Evolutionary conservation across 2,329 filamentous ascomycete genomes (phyloP), one percentile per base, ranked within the genome.

Genomic region (Thermothelomyces thermophilus): DNA sequence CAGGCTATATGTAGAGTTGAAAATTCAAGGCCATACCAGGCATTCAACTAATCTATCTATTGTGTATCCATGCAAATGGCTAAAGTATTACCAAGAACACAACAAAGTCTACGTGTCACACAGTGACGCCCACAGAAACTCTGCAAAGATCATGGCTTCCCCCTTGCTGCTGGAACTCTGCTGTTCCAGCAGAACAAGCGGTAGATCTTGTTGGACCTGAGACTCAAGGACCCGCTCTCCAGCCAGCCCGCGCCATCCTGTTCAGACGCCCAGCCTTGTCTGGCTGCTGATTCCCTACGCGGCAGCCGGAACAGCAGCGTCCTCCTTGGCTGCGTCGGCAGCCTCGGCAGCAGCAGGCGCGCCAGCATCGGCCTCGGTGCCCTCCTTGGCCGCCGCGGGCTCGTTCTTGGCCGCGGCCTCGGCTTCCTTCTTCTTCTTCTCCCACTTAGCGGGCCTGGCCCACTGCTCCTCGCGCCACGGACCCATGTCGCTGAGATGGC

Each of bases 401-500:
- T 54, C 45, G 34, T 22, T 36, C 22, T 45, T 8, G 30, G 70
- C 72, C 62, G 70, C 62, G 34, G 72, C 68, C 36, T 57, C 59
- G 19, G 62, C 46, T 5, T 62, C 48, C 74, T 80, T 83, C 73
- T 80, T 83, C 73, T 82, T 81, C 56, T 73, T 71, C 69, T 74
- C 74, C 75, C 82, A 84, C 73, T 83, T 82, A 56, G 81, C 71
- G 45, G 84, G 76, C 63, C 73, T 80, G 47, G 78, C 72, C 75
- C 77, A 90, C 69, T 86, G 67, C 24, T 77, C 62, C 55, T 91
- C 87, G 60, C 79, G 77, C 93, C 93, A 98, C 46, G 93, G 93
- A 46, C 93, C 93, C 54, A 83, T 83, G 67, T 98, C 90, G 70
- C 88, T 94, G 63, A 95, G 71, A 68, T 80, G 73, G 71, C 93